Percentiles rank a stretch among this genome's conserved stretches.
phyloP scores from a whole-genome alignment of 2,329 filamentous ascomycete species.

The Fusarium euwallaceae region DNA sequence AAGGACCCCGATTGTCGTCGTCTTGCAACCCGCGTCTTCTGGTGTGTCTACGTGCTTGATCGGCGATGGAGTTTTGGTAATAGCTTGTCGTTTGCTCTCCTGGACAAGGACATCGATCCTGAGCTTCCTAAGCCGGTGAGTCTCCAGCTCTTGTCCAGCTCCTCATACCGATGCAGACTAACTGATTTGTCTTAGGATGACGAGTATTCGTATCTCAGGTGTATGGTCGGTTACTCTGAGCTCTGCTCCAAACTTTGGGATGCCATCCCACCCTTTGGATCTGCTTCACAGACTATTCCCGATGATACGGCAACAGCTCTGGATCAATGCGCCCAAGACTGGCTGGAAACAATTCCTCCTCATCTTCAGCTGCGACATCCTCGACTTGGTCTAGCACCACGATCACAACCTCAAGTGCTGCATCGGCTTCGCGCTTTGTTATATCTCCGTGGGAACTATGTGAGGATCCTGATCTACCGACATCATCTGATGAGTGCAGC shows the following conservation, averaged over 20 bases:
- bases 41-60: constrained; percentile 65
- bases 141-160: background rate
- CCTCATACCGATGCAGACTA: background rate
- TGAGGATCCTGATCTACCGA: constrained; percentile 59
- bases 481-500: constrained; percentile 56
- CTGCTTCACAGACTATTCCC: constrained; percentile 51
- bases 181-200: constrained; percentile 41
- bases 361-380: constrained; percentile 56
- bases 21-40: constrained; percentile 58
- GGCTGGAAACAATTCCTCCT: constrained; percentile 59
- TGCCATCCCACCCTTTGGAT: constrained; percentile 55
- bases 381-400: constrained; percentile 50
- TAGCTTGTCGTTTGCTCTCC: constrained; percentile 61
- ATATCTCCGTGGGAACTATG: constrained; percentile 60
- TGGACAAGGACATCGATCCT: constrained; percentile 64
- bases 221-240: constrained; percentile 62
- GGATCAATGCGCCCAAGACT: constrained; percentile 59
- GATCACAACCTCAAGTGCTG: constrained; percentile 51
- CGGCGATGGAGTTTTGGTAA: constrained; percentile 66
- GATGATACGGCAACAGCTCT: constrained; percentile 56
- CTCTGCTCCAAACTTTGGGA: constrained; percentile 63
- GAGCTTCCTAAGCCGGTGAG: constrained; percentile 59
- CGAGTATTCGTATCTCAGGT: constrained; percentile 57
- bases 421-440: constrained; percentile 58
- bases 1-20: constrained; percentile 47